Percentiles rank a stretch among this genome's conserved stretches.
Conservation (phyloP, 305 asterid species). For the Fraxinus floribunda region DNA sequence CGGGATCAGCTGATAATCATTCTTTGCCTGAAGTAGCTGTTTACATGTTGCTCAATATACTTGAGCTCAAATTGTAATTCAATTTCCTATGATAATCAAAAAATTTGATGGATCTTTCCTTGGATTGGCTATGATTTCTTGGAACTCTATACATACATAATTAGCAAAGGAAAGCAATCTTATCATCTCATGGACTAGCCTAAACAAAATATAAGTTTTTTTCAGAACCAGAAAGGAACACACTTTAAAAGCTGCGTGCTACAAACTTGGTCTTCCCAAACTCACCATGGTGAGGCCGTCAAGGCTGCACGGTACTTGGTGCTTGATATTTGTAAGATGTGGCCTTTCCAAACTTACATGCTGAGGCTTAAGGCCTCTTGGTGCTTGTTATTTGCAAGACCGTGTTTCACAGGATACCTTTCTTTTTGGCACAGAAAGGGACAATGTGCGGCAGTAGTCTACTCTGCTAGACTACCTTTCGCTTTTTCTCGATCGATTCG, state of each 20-base stretch:
- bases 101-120: neutral
- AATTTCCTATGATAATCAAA: constrained; percentile 7
- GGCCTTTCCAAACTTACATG: too few species aligned
- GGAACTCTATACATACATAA: too few species aligned
- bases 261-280: neutral
- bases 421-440: too few species aligned
- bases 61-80: constrained; percentile 22
- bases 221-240: neutral
- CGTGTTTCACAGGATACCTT: too few species aligned
- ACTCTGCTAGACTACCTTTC: too few species aligned
- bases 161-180: too few species aligned
- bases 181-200: too few species aligned
- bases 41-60: neutral
- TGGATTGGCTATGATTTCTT: neutral
- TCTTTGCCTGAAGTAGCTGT: neutral
- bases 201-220: too few species aligned
- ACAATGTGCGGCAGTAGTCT: too few species aligned
- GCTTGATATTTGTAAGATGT: neutral
- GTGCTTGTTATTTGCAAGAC: neutral
- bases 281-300: neutral
- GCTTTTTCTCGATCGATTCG: too few species aligned
- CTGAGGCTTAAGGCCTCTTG: too few species aligned
- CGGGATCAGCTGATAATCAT: neutral
- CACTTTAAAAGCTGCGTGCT: too few species aligned
- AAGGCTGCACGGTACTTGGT: neutral